Percentiles rank a stretch among this genome's conserved stretches.
Evolutionary conservation across 164 flowering plant species (phyloP).

Genomic region (Houttuynia cordata): DNA sequence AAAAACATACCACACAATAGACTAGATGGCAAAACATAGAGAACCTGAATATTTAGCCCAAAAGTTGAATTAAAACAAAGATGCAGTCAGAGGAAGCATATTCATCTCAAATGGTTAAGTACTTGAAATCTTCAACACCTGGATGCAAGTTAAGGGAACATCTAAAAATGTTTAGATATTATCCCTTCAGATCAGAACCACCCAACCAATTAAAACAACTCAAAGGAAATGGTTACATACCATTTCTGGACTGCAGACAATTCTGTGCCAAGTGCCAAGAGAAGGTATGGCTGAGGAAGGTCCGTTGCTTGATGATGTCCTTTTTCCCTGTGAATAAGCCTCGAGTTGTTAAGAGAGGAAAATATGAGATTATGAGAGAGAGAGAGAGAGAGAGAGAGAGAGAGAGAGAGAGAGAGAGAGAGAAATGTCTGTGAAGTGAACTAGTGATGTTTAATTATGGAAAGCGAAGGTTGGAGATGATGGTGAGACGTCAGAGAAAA

Average conservation of each 20-base stretch:
- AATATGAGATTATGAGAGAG: conserved; percentile 2
- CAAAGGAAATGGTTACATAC: neutral
- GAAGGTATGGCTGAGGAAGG: conserved; percentile 4
- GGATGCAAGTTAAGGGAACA: neutral
- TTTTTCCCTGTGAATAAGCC: conserved; percentile 4
- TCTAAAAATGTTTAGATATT: no score
- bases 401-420: conserved; percentile 7
- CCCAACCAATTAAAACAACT: no score
- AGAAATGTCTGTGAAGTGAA: conserved; percentile 7
- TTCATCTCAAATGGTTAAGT: neutral
- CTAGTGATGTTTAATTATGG: conserved; percentile 28
- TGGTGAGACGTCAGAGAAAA: conserved; percentile 30
- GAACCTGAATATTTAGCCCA: neutral
- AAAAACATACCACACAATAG: no score
- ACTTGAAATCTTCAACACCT: neutral
- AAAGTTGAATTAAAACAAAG: neutral
- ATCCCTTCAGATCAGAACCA: neutral
- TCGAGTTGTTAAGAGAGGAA: neutral
- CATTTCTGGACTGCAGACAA: conserved; percentile 1
- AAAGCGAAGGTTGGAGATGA: conserved; percentile 24
- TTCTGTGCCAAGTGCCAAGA: neutral
- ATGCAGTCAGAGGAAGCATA: neutral
- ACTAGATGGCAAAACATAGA: no score
- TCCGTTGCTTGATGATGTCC: conserved; percentile 6
- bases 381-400: conserved; percentile 8